Percentiles rank a stretch among this genome's conserved stretches.
Conservation (phyloP, 2,329 filamentous ascomycete species). For the Coniochaeta sp. region DNA sequence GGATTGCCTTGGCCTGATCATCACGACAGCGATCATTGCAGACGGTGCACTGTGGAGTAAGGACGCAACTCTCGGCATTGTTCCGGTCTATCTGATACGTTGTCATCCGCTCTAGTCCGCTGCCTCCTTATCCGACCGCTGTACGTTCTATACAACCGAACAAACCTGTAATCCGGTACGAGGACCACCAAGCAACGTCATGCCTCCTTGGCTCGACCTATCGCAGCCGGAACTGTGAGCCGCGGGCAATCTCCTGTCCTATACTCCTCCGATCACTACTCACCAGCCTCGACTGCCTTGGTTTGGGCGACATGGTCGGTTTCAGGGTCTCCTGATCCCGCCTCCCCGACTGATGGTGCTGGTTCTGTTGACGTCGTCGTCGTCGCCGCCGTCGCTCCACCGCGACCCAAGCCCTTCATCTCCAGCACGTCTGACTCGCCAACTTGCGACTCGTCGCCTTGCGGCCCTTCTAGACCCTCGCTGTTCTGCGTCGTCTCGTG, state of each 20-base stretch:
- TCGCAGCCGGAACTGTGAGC: background rate
- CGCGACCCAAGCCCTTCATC: conserved; percentile 30
- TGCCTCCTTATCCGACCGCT: background rate
- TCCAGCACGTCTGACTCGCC: conserved; percentile 31
- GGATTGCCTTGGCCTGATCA: background rate
- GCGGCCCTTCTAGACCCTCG: conserved; percentile 2
- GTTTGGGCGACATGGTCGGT: background rate
- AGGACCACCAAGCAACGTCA: background rate
- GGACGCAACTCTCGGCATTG: background rate
- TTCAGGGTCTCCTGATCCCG: background rate
- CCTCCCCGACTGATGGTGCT: background rate
- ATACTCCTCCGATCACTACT: background rate
- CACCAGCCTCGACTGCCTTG: background rate
- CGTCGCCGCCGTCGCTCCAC: background rate
- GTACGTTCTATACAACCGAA: background rate
- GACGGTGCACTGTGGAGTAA: background rate
- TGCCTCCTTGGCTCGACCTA: background rate
- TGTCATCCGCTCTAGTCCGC: background rate
- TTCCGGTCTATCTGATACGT: background rate
- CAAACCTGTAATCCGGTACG: background rate
- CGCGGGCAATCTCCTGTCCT: background rate
- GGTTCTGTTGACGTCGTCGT: background rate
- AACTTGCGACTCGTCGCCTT: background rate
- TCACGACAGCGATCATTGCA: background rate
- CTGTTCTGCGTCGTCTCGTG: background rate